Evolutionary conservation across 345 rosid species (phyloP).

Genomic region (Triadica sebifera): DNA sequence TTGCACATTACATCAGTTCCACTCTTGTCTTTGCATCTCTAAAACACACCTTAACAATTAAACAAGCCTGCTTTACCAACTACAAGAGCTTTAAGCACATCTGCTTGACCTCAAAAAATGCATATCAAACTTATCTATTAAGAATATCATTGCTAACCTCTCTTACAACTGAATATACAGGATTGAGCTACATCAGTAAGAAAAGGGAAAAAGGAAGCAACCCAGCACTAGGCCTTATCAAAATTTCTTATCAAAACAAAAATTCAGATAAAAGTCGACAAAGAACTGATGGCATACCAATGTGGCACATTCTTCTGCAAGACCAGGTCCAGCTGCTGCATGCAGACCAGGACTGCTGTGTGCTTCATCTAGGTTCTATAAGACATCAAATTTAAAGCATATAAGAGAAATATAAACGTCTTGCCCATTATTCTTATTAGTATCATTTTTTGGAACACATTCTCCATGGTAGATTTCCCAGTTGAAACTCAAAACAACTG

Average conservation of each 20-base stretch:
- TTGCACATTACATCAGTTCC: constrained; percentile 13
- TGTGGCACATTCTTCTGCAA: constrained; percentile 87
- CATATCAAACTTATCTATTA: background rate
- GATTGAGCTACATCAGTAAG: background rate
- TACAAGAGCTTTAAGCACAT: background rate
- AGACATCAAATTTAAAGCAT: constrained; percentile 24
- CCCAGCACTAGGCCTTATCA: background rate
- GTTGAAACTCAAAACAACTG: constrained; percentile 1
- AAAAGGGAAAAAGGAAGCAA: background rate
- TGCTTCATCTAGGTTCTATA: constrained; percentile 83
- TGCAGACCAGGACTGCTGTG: constrained; percentile 95
- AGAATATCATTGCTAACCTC: background rate
- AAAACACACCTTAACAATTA: background rate
- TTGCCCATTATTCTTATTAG: background rate
- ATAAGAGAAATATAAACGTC: constrained; percentile 17
- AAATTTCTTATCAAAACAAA: constrained; percentile 1
- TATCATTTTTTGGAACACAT: background rate
- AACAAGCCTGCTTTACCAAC: constrained; percentile 1
- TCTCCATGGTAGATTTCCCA: background rate
- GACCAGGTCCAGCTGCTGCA: constrained; percentile 95
- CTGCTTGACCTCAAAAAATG: background rate
- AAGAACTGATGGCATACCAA: constrained; percentile 45
- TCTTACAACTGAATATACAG: background rate
- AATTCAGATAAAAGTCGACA: constrained; percentile 2
- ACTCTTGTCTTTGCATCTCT: constrained; percentile 11